Base-by-base conservation (phyloP, 139 green algal genomes). In the Picochlorum costavermella region DNA sequence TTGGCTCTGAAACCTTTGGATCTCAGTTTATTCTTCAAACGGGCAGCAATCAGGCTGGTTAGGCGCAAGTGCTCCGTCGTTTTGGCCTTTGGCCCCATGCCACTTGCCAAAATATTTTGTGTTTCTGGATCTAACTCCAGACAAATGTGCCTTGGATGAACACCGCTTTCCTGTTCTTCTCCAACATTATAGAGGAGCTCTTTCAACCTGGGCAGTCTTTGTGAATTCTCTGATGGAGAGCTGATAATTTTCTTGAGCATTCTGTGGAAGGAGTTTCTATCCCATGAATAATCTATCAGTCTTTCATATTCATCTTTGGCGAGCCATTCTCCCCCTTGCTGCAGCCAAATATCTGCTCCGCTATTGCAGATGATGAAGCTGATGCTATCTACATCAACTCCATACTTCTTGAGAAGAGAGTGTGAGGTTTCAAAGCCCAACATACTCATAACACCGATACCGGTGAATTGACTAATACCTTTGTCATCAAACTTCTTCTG, bases 331-430 rank as follows among this genome's bases (percentile, higher is more conserved):
- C 61, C 60, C 13, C 51, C 60, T 14, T n/a, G 11, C 2, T 50
- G 25, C 36, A 76, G 77, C 75, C 86, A 80, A 63, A 84, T 76
- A 67, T 88, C 83, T 8, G 74, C 82, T 30, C 84, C 83, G 50
- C 61, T 67, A 61, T 84, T 81, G 50, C 77, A 84, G n/a, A 91
- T 75, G 16, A 87, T 61, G 28, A 78, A 82, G 64, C 86, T 80
- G 13, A 91, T 31, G 17, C 50, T 65, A 2, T 72, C 31, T 14
- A 80, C 29, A 23, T 55, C 20, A 4, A 84, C 51, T 33, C 68
- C 63, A 14, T 50, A 65, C 3, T 59, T 60, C 48, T 69, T 43
- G 11, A 83, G 36, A 48, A 26, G 48, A 12, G 49, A 28, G 3
- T 69, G 64, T 16, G 78, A 76, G 37, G 73, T 68, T 9, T 83